Conservation (phyloP, 2,329 filamentous ascomycete species). For the Hypomyces perniciosus region DNA sequence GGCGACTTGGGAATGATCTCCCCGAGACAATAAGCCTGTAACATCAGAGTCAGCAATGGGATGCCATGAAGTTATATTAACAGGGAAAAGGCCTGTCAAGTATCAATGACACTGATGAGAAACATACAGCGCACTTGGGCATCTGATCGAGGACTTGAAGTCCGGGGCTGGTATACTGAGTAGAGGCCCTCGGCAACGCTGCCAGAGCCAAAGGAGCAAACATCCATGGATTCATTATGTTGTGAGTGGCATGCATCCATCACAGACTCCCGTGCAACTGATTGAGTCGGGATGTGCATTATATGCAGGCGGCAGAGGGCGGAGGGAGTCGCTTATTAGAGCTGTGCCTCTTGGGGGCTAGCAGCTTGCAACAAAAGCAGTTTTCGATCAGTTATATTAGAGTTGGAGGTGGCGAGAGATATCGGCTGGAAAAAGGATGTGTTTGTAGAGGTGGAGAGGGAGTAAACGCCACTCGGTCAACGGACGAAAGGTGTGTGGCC, state of each 20-base stretch:
- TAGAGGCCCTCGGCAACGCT: conserved; percentile 2
- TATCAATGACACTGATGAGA: background rate
- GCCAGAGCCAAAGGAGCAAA: conserved; percentile 6
- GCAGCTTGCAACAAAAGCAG: no score
- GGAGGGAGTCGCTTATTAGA: no score
- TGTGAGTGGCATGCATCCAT: background rate
- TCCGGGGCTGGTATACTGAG: background rate
- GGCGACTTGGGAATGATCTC: conserved; percentile 19
- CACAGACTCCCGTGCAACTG: background rate
- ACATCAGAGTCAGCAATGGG: background rate
- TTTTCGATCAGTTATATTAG: no score
- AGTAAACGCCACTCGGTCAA: background rate
- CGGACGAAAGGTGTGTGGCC: background rate
- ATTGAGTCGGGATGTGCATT: background rate
- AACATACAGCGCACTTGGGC: conserved; percentile 28
- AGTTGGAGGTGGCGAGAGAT: no score
- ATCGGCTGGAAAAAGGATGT: no score
- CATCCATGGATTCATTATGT: conserved; percentile 6
- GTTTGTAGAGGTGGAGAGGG: background rate
- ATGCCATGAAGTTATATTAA: no score
- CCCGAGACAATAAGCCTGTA: conserved; percentile 23
- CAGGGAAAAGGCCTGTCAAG: background rate
- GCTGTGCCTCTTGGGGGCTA: no score
- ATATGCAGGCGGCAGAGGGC: no score
- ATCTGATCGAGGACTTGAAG: conserved; percentile 15